Conservation (phyloP, 2,329 filamentous ascomycete species). For the Beauveria sp. region DNA sequence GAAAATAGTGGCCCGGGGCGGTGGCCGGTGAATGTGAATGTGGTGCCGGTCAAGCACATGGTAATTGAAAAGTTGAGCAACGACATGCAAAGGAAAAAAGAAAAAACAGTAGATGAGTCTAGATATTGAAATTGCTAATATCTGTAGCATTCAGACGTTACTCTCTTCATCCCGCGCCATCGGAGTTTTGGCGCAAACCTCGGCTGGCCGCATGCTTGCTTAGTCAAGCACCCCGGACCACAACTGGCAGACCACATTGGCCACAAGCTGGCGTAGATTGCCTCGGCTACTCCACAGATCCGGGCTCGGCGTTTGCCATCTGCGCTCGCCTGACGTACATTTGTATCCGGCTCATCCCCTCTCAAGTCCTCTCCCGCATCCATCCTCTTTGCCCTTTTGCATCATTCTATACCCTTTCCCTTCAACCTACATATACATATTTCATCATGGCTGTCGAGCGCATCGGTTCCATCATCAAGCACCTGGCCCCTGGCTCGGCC, state of each 20-base stretch:
- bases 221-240: conserved; percentile 6
- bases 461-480: conserved; percentile 79
- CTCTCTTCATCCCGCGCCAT: neutral
- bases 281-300: conserved; percentile 25
- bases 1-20: neutral
- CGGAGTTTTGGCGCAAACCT: conserved; percentile 10
- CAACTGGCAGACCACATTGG: neutral
- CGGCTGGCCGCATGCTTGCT: neutral
- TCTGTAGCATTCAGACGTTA: neutral
- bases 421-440: neutral
- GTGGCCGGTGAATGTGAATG: neutral
- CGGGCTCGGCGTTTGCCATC: conserved; percentile 6
- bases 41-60: neutral
- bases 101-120: neutral
- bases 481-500: conserved; percentile 67
- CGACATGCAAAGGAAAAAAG: neutral
- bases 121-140: neutral
- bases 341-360: conserved; percentile 5
- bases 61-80: neutral
- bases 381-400: neutral
- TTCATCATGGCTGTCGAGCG: conserved; percentile 71
- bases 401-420: conserved; percentile 1
- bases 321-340: neutral
- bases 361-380: neutral
- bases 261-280: conserved; percentile 12